Conservation (phyloP, 192 early-diverging fungal species). For the Geranomyces michiganensis region DNA sequence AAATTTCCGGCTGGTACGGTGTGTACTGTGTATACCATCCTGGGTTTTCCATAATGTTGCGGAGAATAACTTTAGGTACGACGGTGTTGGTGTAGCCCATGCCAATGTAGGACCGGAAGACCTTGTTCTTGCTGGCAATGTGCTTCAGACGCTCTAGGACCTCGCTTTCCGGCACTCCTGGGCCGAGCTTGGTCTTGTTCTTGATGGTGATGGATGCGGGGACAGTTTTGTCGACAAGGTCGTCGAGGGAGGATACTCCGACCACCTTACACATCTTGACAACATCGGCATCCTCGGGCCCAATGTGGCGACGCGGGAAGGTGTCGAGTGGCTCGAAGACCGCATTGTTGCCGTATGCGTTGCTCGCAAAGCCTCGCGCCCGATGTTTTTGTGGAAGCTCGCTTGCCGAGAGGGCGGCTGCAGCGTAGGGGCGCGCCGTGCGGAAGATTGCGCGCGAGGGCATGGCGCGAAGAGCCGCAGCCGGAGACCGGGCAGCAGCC, state of each 20-base stretch:
- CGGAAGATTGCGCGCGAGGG: background rate
- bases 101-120: conserved; percentile 91
- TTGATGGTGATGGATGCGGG: conserved; percentile 78
- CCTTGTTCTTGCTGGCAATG: conserved; percentile 92
- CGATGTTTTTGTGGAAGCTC: background rate
- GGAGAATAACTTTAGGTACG: conserved; percentile 91
- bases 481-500: background rate
- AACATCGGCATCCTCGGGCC: conserved; percentile 75
- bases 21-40: conserved; percentile 99
- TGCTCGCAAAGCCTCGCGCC: conserved; percentile 3
- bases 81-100: conserved; percentile 92
- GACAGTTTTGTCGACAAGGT: conserved; percentile 81
- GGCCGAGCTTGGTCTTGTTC: conserved; percentile 71
- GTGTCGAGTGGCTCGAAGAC: conserved; percentile 55
- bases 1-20: conserved; percentile 99
- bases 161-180: conserved; percentile 80
- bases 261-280: conserved; percentile 81
- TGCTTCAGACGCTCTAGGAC: conserved; percentile 77
- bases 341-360: conserved; percentile 5
- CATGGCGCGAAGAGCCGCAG: background rate
- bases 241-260: conserved; percentile 78
- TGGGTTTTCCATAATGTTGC: conserved; percentile 98
- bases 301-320: conserved; percentile 77
- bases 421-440: background rate
- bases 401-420: background rate